Base-by-base conservation (phyloP, 1,139 yeast genomes). In the Geotrichum cucujoidarum region DNA sequence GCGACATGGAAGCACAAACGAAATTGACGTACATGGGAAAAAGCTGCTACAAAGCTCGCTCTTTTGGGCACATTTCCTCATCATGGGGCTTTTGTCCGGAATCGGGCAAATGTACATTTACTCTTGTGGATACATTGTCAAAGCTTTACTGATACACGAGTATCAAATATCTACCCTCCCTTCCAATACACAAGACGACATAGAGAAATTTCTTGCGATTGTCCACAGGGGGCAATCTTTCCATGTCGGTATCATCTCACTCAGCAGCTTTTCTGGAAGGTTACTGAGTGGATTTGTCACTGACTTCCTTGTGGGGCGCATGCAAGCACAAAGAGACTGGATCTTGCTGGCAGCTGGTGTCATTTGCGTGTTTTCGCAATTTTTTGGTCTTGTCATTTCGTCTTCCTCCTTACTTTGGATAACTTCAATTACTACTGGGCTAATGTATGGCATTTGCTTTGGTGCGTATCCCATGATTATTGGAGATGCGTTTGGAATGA, bases 381-480 rank as follows among this genome's bases (percentile, higher is more conserved):
- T 60, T 22, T 60, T 60, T 36, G 71, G 66, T 51, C 58, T 53
- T 21, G 50, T 62, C 53, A 56, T 71, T 50, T 54, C 66, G 53
- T 54, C 63, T 50, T 56, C 71, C 1, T 66, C 72, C 22, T 61
- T 66, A 52, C 58, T 79, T 43, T 71, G 77, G 61, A 40, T 75
- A 1, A 72, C 82, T n/a, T 82, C 92, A 0, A 66, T 76, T 29
- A 62, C 79, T 4, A 76, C 81, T 47, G 95, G 95, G 0, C 70
- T 75, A 41, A 81, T 88, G n/a, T 88, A 86, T 66, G 96, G 96
- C 0, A 74, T 83, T 45, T 72, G 83, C 46, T 87, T 83, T 63
- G 92, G 95, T 0, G 75, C 88, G 5, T 84, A 80, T 62, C 95
- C 95, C 0, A 83, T 92, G 1, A 78, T 86, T 21, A 72, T 85